Percentiles rank a stretch among this genome's conserved stretches.
Evolutionary conservation across 1,284 basidiomycete genomes (phyloP).

Genomic region (Heimioporus retisporus): DNA sequence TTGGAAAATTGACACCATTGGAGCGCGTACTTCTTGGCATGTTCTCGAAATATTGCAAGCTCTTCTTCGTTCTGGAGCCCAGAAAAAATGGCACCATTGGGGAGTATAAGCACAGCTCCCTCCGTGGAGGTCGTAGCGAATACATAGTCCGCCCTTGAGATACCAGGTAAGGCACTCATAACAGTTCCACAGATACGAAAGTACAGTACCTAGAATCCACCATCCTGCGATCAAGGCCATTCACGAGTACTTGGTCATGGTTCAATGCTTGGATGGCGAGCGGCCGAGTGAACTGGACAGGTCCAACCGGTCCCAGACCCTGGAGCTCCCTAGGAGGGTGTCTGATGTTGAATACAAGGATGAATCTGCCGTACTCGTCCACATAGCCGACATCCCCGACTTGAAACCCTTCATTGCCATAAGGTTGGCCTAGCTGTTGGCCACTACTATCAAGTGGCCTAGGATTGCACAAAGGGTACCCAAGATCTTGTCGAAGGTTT

Average conservation of each 20-base stretch:
- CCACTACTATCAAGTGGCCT: too few relatives aligned
- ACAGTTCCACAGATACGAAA: too few relatives aligned
- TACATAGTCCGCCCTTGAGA: background rate
- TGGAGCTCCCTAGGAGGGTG: background rate
- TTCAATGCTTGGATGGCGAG: too few relatives aligned
- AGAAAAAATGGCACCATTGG: background rate
- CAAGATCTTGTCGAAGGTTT: too few relatives aligned
- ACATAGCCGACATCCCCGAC: slow-evolving; percentile 16
- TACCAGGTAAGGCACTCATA: background rate
- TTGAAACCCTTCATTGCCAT: too few relatives aligned
- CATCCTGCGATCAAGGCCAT: too few relatives aligned
- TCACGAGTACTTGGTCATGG: background rate
- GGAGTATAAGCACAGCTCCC: too few relatives aligned
- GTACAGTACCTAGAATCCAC: too few relatives aligned
- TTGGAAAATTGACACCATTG: background rate
- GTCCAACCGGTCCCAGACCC: too few relatives aligned
- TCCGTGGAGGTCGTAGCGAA: background rate
- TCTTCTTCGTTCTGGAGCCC: background rate
- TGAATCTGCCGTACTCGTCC: background rate
- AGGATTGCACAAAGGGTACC: too few relatives aligned
- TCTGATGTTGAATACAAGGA: slow-evolving; percentile 16
- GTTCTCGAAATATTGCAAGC: background rate
- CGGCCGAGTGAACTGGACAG: too few relatives aligned
- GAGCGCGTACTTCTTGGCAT: background rate
- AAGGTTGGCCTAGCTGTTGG: too few relatives aligned